These are phyloP conservation scores for Pyricularia sp. DNA, from an alignment of 2,329 filamentous ascomycete genomes.

Conservation along the genomic window DNA sequence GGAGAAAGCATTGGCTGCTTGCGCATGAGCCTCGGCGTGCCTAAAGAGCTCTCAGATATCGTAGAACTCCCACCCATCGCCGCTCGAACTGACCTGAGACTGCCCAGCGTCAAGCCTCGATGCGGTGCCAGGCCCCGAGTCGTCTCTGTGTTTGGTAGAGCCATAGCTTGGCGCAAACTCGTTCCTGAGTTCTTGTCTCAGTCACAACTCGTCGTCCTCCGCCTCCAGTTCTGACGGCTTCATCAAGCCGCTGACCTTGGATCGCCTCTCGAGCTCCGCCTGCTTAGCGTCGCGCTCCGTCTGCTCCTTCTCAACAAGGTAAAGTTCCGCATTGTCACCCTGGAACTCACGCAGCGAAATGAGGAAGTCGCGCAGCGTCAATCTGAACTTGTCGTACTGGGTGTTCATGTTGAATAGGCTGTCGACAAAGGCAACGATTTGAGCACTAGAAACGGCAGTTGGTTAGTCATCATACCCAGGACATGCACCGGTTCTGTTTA, in stretches of 20 bases:
- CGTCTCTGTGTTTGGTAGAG: background rate
- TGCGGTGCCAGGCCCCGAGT: background rate
- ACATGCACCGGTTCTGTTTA: background rate
- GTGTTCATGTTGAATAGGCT: conserved; percentile 82
- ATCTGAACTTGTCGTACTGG: conserved; percentile 88
- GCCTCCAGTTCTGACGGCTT: conserved; percentile 95
- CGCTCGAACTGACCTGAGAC: background rate
- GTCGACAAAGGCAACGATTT: conserved; percentile 86
- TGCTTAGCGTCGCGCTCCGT: conserved; percentile 77
- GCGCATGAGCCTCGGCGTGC: background rate
- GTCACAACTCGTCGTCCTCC: conserved; percentile 84
- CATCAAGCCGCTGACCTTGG: conserved; percentile 90
- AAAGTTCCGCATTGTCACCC: conserved; percentile 90
- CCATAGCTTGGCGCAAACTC: conserved; percentile 41
- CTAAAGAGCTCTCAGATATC: conserved; percentile 33
- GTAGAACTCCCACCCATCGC: conserved; percentile 60
- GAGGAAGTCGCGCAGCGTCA: conserved; percentile 91
- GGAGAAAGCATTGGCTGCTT: background rate
- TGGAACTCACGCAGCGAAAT: conserved; percentile 96
- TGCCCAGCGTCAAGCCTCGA: background rate
- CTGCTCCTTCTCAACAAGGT: conserved; percentile 88
- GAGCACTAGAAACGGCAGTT: conserved; percentile 42
- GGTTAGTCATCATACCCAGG: background rate
- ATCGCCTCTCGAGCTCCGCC: conserved; percentile 81
- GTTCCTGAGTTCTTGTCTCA: conserved; percentile 55